Evolutionary conservation across 2,329 filamentous ascomycete genomes (phyloP), one percentile per base, ranked within the genome.

Genomic region (Fusarium sp.): DNA sequence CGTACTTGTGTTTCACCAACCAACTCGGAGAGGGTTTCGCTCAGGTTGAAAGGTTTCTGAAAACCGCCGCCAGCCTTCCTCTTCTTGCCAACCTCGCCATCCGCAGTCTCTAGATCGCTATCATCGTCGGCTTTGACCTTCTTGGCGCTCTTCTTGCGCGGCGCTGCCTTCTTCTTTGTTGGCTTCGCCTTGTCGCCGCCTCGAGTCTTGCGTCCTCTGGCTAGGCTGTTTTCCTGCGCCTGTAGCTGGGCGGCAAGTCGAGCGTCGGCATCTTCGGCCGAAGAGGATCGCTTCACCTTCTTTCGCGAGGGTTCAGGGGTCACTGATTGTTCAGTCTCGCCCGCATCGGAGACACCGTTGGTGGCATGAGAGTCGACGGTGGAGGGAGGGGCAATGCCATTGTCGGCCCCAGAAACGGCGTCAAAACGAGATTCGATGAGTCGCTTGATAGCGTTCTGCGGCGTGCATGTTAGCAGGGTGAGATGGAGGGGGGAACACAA

Each of bases 1-100:
- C 83, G 65, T 79, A 90, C 88, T 77, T 85, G 86, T 12, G 85
- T 80, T 72, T 91, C 89, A 42, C 90, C 90, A 53, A 90, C 85
- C 19, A 95, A 79, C 55, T 88, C 87, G 1, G 88, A 83, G 22
- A 95, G 83, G 11, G 89, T 84, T 47, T 83, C 81, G 67, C 90
- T 93, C 43, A 95, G 85, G 57, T 86, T 86, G 76, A 93, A 91
- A 1, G 89, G 89, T 79, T 93, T 93, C 81, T 97, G 93, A 73
- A 99, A 99, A 4, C 93, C 95, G 32, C 93, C 93, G 1, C 93
- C 93, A 19, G 93, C 91, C 72, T 93, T 97, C 67, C 91, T 88
- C 79, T 91, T 90, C 10, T 79, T 81, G 70, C 64, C 64, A 29
- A 74, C 81, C 61, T 71, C 85, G 78, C 75, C 87, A 31, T 78